Evolutionary conservation across 306 rosid genomes (phyloP).

Genomic region (Calophaca sinica): DNA sequence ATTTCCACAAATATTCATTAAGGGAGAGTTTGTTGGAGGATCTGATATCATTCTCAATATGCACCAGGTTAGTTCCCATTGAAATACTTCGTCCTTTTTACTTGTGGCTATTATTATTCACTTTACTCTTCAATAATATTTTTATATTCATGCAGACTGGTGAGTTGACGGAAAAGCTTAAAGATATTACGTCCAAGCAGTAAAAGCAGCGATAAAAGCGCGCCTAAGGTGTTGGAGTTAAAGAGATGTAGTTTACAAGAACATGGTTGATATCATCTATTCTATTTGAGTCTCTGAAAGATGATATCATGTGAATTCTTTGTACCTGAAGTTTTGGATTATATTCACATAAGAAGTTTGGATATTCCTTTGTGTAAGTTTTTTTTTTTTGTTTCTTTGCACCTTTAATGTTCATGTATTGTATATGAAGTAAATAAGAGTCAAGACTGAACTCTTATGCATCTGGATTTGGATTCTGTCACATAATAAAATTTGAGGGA

Average conservation of each 20-base stretch:
- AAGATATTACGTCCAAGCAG: constrained; percentile 46
- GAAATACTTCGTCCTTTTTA: neutral
- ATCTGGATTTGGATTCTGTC: neutral
- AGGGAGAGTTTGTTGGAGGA: constrained; percentile 90
- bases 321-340: constrained; percentile 16
- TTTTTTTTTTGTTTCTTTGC: neutral
- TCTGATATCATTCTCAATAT: constrained; percentile 80
- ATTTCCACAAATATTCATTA: constrained; percentile 83
- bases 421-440: neutral
- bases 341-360: constrained; percentile 12
- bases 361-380: neutral
- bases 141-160: constrained; percentile 57
- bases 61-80: constrained; percentile 67
- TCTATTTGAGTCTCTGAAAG: constrained; percentile 1
- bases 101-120: neutral
- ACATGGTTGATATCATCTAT: constrained; percentile 9
- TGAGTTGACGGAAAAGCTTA: constrained; percentile 49
- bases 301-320: constrained; percentile 8
- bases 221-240: neutral
- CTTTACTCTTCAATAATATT: constrained; percentile 8
- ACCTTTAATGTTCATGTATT: neutral
- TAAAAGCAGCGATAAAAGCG: neutral
- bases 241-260: constrained; percentile 8
- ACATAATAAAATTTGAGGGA: neutral
- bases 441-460: neutral